Conservation (phyloP, 2,329 filamentous ascomycete genomes). For the Passalora sequoiae region DNA sequence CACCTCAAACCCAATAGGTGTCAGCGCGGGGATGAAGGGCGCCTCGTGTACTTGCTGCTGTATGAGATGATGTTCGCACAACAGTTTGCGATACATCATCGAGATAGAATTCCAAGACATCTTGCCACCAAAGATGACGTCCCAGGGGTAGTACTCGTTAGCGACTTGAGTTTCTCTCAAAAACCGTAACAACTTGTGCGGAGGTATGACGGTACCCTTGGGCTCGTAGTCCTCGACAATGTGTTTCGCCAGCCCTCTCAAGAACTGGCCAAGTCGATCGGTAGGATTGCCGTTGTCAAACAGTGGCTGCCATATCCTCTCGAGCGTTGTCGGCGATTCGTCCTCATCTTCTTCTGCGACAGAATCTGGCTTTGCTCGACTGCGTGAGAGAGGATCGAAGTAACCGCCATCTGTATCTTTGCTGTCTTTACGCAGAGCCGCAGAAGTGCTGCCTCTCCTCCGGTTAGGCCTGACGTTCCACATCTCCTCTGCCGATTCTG, state of each 20-base stretch:
- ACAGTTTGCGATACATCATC: slow-evolving; percentile 44
- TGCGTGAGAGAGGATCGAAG: slow-evolving; percentile 6
- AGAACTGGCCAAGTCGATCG: slow-evolving; percentile 61
- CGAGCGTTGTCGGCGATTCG: slow-evolving; percentile 54
- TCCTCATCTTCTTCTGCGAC: slow-evolving; percentile 13
- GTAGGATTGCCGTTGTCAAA: slow-evolving; percentile 68
- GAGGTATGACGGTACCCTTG: slow-evolving; percentile 64
- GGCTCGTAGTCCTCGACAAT: slow-evolving; percentile 67
- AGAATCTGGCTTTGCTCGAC: slow-evolving; percentile 7
- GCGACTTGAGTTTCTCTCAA: slow-evolving; percentile 63
- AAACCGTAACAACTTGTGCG: slow-evolving; percentile 68
- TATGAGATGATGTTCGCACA: slow-evolving; percentile 47
- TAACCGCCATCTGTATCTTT: slow-evolving; percentile 11
- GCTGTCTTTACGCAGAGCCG: slow-evolving; percentile 16
- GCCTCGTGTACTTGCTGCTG: slow-evolving; percentile 40
- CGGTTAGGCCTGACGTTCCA: slow-evolving; percentile 8
- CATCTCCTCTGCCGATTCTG: slow-evolving; percentile 6
- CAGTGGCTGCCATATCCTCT: slow-evolving; percentile 70
- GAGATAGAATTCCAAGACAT: slow-evolving; percentile 39
- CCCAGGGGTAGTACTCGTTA: slow-evolving; percentile 63
- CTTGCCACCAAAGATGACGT: slow-evolving; percentile 42
- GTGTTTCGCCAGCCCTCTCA: slow-evolving; percentile 68
- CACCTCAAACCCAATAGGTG: slow-evolving; percentile 43
- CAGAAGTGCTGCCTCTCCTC: slow-evolving; percentile 16
- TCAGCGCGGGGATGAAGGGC: slow-evolving; percentile 43